Conservation (phyloP, 345 rosid species). For the Raphanus raphanistrum region DNA sequence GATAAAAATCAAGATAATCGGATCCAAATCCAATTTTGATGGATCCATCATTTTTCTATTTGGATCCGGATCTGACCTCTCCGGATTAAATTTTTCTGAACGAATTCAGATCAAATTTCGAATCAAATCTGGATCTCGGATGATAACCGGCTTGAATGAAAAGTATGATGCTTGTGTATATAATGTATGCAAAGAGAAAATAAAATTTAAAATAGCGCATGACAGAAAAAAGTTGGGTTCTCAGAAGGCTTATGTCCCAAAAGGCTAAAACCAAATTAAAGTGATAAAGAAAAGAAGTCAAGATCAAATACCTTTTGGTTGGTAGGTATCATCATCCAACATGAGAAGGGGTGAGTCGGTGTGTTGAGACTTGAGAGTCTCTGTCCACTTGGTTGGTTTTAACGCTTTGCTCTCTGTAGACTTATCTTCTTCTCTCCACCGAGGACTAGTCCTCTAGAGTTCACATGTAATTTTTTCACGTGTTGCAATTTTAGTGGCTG, state of each 20-base stretch:
- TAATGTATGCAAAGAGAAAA: not conserved
- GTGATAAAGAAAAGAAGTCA: slow-evolving; percentile 15
- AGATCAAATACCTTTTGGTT: slow-evolving; percentile 29
- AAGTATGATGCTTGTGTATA: not conserved
- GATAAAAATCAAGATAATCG: too few relatives aligned
- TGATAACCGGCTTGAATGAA: not conserved
- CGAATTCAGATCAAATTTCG: too few relatives aligned
- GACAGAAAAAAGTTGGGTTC: not conserved
- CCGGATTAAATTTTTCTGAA: too few relatives aligned
- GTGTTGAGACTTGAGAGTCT: not conserved
- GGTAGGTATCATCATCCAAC: slow-evolving; percentile 13
- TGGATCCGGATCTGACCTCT: too few relatives aligned
- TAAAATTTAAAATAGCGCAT: not conserved
- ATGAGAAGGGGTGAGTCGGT: slow-evolving; percentile 2
- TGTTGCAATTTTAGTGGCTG: not conserved
- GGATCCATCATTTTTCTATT: too few relatives aligned
- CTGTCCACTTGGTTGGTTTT: slow-evolving; percentile 21
- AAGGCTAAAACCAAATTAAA: not conserved
- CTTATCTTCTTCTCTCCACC: not conserved
- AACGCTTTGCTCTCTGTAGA: not conserved
- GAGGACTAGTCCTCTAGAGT: not conserved
- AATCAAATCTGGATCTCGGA: too few relatives aligned
- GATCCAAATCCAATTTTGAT: too few relatives aligned
- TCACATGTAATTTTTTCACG: not conserved
- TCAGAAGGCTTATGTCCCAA: not conserved